A percentile compares a stretch with the other conserved stretches of the same genome.
phyloP scores from a whole-genome alignment of 257 asterid species.

The Fraxinus anomala region DNA sequence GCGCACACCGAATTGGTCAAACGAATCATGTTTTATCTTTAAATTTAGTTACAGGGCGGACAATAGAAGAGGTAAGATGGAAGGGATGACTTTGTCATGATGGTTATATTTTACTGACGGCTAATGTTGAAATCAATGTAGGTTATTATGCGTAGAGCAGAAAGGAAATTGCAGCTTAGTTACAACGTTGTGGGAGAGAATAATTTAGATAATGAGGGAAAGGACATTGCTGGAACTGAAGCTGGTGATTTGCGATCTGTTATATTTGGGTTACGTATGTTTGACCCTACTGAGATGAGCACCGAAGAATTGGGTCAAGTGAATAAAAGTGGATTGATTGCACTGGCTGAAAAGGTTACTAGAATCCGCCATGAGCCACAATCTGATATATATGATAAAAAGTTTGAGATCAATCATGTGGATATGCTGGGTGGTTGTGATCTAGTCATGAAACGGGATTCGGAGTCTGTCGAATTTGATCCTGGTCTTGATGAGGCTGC shows the following conservation, averaged over 20 bases:
- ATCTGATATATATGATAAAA: conserved; percentile 47
- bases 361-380: conserved; percentile 50
- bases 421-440: conserved; percentile 42
- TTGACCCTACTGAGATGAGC: conserved; percentile 62
- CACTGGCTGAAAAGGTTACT: conserved; percentile 63
- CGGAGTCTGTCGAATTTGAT: conserved; percentile 46
- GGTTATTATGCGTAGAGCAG: conserved; percentile 90
- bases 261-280: conserved; percentile 73
- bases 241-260: conserved; percentile 75
- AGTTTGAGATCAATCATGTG: conserved; percentile 61
- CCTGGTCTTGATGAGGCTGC: conserved; percentile 82
- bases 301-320: conserved; percentile 49
- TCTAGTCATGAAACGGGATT: conserved; percentile 40
- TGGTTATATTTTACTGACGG: conserved; percentile 18
- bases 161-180: conserved; percentile 84
- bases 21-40: conserved; percentile 73
- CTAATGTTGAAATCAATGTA: conserved; percentile 40
- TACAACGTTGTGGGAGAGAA: conserved; percentile 79
- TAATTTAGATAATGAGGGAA: conserved; percentile 49
- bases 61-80: conserved; percentile 82
- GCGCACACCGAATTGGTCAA: conserved; percentile 97
- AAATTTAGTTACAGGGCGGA: conserved; percentile 70
- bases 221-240: conserved; percentile 55
- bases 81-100: background rate
- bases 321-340: conserved; percentile 45